phyloP scores from a whole-genome alignment of 768 basidiomycete genomes.

The Ephemerocybe angulata region DNA sequence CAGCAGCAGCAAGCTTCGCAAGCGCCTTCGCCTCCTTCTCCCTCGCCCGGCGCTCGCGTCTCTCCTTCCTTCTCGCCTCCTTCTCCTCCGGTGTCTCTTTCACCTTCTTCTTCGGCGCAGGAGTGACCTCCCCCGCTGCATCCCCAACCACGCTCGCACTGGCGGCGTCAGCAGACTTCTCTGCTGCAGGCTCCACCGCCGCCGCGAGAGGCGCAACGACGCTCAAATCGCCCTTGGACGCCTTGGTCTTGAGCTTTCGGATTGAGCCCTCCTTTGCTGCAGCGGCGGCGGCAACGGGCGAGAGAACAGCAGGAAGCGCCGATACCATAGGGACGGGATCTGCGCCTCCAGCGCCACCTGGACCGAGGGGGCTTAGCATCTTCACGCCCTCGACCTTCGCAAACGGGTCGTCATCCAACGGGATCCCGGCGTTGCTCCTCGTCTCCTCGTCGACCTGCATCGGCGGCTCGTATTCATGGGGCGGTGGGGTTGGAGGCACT shows the following conservation, averaged over 20 bases:
- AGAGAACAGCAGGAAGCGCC: too few relatives aligned
- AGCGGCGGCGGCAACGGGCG: not conserved
- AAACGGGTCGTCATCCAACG: slow-evolving; percentile 53
- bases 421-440: slow-evolving; percentile 13
- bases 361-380: slow-evolving; percentile 31
- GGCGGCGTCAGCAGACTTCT: not conserved
- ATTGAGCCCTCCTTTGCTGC: not conserved
- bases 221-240: not conserved
- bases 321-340: slow-evolving; percentile 7
- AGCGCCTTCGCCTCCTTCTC: slow-evolving; percentile 6
- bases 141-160: not conserved
- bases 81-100: slow-evolving; percentile 9
- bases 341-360: not conserved
- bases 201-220: not conserved
- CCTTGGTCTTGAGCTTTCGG: too few relatives aligned
- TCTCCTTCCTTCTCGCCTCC: slow-evolving; percentile 9
- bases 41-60: slow-evolving; percentile 17
- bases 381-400: slow-evolving; percentile 52
- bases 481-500: not conserved
- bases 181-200: not conserved
- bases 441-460: slow-evolving; percentile 27
- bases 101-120: not conserved
- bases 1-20: slow-evolving; percentile 1
- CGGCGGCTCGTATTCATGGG: slow-evolving; percentile 4
- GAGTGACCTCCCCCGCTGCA: not conserved